These are phyloP conservation scores for Verticillium klebahnii DNA, from an alignment of 2,329 filamentous ascomycete genomes.

Conservation along the genomic window DNA sequence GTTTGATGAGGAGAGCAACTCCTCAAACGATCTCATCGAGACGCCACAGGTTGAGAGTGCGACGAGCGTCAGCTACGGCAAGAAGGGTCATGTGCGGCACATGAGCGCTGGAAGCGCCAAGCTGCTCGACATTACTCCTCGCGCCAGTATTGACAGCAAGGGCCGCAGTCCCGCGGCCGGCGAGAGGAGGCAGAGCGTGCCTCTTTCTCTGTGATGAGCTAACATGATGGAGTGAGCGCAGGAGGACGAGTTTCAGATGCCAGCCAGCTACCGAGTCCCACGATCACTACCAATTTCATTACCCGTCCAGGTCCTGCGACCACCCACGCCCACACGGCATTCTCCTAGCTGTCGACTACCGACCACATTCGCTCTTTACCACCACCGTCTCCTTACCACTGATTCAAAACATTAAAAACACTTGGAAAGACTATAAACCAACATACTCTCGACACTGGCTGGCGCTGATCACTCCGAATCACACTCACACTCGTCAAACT, in stretches of 20 bases:
- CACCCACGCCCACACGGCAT: constrained; percentile 6
- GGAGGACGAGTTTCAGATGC: neutral
- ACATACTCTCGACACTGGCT: constrained; percentile 6
- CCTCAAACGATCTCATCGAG: constrained; percentile 25
- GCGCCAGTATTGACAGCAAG: constrained; percentile 47
- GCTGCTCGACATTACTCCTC: constrained; percentile 62
- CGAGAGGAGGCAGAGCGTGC: neutral
- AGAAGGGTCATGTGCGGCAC: constrained; percentile 57
- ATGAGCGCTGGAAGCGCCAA: constrained; percentile 76
- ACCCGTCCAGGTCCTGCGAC: neutral
- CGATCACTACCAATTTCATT: constrained; percentile 6
- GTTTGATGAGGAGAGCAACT: constrained; percentile 27
- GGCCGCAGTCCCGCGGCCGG: constrained; percentile 6
- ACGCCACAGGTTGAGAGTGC: constrained; percentile 53
- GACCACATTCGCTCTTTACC: constrained; percentile 28
- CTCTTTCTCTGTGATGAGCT: neutral
- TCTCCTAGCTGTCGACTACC: constrained; percentile 11
- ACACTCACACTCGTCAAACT: neutral
- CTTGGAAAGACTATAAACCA: constrained; percentile 8
- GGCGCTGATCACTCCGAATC: constrained; percentile 4
- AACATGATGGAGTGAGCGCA: constrained; percentile 3
- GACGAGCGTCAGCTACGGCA: constrained; percentile 64
- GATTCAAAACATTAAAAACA: constrained; percentile 10
- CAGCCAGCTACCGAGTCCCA: constrained; percentile 8
- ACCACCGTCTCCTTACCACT: constrained; percentile 22